These are phyloP conservation scores for Neospora caninum DNA, from an alignment of 169 alveolate species.

Conservation along the genomic window DNA sequence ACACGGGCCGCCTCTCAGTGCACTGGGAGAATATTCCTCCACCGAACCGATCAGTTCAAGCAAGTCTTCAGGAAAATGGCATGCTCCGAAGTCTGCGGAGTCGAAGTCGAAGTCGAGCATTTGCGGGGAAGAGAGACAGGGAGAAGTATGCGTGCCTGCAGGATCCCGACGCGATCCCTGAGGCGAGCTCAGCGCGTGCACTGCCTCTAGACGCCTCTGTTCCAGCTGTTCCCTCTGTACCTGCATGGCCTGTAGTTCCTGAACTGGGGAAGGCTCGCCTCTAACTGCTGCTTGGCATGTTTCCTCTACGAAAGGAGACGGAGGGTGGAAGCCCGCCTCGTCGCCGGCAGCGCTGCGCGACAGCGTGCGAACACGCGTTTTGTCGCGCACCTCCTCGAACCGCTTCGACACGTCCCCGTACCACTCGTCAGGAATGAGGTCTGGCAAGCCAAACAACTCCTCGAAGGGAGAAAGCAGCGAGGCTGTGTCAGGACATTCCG, in stretches of 20 bases:
- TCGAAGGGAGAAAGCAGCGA: neutral
- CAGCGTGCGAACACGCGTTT: neutral
- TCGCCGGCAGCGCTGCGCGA: neutral
- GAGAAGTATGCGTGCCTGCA: neutral
- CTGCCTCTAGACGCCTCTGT: neutral
- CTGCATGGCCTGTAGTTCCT: neutral
- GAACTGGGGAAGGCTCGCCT: neutral
- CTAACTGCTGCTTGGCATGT: neutral
- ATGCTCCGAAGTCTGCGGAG: neutral
- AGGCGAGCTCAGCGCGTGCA: neutral
- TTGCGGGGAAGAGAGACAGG: neutral
- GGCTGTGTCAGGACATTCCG: neutral
- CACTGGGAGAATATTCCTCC: constrained; percentile 1
- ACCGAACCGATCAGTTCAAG: neutral
- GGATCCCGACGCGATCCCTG: neutral
- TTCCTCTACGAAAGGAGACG: neutral
- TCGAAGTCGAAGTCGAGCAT: neutral
- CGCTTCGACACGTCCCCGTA: neutral
- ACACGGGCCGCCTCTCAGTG: neutral
- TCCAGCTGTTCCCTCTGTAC: neutral
- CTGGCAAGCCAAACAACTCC: neutral
- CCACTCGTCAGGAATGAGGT: constrained; percentile 36
- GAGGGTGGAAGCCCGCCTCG: too few relatives aligned
- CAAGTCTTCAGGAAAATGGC: constrained; percentile 18
- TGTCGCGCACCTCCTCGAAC: neutral